Percentiles rank a stretch among this genome's conserved stretches.
Evolutionary conservation across 306 rosid species (phyloP).

Genomic region (Cyamopsis tetragonoloba): DNA sequence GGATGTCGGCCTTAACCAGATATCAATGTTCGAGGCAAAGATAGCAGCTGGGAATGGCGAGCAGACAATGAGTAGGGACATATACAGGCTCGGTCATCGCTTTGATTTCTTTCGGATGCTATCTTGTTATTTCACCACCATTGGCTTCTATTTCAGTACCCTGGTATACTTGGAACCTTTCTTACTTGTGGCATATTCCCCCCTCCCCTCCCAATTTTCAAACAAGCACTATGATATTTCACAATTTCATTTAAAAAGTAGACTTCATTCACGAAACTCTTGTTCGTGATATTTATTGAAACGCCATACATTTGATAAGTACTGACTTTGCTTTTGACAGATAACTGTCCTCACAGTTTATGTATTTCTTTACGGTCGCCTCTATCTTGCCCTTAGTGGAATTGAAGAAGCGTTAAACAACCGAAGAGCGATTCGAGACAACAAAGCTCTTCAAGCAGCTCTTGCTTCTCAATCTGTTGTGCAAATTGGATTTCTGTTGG

Average conservation of each 20-base stretch:
- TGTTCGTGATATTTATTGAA: no score
- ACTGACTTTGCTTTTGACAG: conserved; percentile 52
- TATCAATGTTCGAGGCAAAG: conserved; percentile 96
- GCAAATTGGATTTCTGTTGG: conserved; percentile 89
- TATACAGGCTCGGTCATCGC: conserved; percentile 92
- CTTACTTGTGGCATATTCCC: not conserved
- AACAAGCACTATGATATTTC: no score
- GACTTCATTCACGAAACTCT: no score
- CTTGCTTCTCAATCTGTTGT: conserved; percentile 94
- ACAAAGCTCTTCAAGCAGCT: conserved; percentile 86
- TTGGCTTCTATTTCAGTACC: conserved; percentile 94
- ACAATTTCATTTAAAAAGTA: no score
- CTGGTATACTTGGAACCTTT: conserved; percentile 52
- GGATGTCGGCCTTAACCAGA: conserved; percentile 96
- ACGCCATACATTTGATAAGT: no score
- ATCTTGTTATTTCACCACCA: conserved; percentile 78
- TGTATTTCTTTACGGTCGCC: conserved; percentile 86
- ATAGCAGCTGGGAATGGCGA: conserved; percentile 94
- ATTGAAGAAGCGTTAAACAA: conserved; percentile 63
- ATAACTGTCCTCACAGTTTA: conserved; percentile 85
- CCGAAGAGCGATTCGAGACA: conserved; percentile 53
- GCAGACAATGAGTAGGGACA: conserved; percentile 93
- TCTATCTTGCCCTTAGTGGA: conserved; percentile 90
- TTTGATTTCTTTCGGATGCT: conserved; percentile 95
- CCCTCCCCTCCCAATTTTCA: no score